Conservation (phyloP, 1,139 yeast species). For the Pichia cactophila region DNA sequence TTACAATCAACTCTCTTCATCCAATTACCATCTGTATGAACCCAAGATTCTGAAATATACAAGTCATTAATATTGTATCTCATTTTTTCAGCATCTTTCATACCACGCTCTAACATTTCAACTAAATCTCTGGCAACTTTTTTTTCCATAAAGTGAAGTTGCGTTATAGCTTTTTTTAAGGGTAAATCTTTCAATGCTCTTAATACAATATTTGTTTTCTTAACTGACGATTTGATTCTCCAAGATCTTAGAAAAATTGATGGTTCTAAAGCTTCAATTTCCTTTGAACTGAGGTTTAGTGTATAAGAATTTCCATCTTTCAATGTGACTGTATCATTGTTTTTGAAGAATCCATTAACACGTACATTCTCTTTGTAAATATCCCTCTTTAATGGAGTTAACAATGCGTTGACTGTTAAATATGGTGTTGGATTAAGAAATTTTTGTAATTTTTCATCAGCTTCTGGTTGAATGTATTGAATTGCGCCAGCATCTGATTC, state of each 20-base stretch:
- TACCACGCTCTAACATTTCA: conserved; percentile 63
- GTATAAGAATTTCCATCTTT: conserved; percentile 38
- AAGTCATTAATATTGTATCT: conserved; percentile 55
- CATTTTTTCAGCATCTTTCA: conserved; percentile 57
- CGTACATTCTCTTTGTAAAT: conserved; percentile 56
- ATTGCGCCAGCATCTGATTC: conserved; percentile 10
- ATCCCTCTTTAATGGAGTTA: conserved; percentile 68
- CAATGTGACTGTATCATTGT: conserved; percentile 46
- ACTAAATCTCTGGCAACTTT: conserved; percentile 75
- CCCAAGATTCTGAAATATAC: conserved; percentile 81
- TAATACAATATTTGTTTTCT: conserved; percentile 78
- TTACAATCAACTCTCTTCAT: conserved; percentile 68
- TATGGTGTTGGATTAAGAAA: conserved; percentile 35
- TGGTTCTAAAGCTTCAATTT: conserved; percentile 77
- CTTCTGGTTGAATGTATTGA: conserved; percentile 25
- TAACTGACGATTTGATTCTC: conserved; percentile 77
- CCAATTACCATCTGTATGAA: conserved; percentile 81
- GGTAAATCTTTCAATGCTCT: conserved; percentile 64
- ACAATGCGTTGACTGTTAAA: conserved; percentile 37
- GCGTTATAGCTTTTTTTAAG: conserved; percentile 78
- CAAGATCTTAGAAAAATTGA: conserved; percentile 69
- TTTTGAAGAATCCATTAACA: conserved; percentile 68
- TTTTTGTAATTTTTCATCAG: conserved; percentile 37
- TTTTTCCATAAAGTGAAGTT: conserved; percentile 82
- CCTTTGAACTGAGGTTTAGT: conserved; percentile 51